Percentiles rank a stretch among this genome's conserved stretches.
These are phyloP conservation scores for Sclerospora graminicola DNA, from an alignment of 352 stramenopile genomes.

Conservation along the genomic window DNA sequence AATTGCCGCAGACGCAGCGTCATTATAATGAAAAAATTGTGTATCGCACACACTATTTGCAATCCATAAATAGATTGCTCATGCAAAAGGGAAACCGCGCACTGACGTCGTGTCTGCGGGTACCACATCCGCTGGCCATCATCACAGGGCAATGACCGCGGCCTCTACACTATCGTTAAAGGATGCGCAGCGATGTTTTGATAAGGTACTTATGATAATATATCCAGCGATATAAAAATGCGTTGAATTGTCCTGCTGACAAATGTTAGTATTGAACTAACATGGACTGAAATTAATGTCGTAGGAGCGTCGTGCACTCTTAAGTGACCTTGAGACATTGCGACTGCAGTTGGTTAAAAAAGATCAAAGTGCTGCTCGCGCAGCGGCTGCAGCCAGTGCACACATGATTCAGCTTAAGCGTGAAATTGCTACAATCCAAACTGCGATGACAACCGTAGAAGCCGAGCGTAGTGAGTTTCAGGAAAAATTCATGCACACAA, in stretches of 20 bases:
- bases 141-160: slow-evolving; percentile 4
- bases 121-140: slow-evolving; percentile 3
- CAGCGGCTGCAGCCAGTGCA: slow-evolving; percentile 37
- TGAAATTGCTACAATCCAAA: slow-evolving; percentile 53
- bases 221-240: not conserved
- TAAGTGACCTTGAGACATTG: slow-evolving; percentile 63
- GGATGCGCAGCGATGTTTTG: slow-evolving; percentile 63
- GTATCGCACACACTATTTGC: not conserved
- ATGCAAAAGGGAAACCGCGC: not conserved
- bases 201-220: slow-evolving; percentile 61
- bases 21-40: slow-evolving; percentile 6
- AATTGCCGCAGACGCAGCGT: slow-evolving; percentile 51
- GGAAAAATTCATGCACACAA: slow-evolving; percentile 57
- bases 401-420: slow-evolving; percentile 71
- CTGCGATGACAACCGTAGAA: too few species aligned
- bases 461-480: too few species aligned
- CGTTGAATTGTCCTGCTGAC: too few species aligned
- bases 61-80: not conserved
- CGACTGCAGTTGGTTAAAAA: slow-evolving; percentile 72
- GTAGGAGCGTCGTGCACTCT: slow-evolving; percentile 52
- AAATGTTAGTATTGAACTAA: slow-evolving; percentile 1
- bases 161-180: slow-evolving; percentile 50
- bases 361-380: slow-evolving; percentile 39
- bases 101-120: slow-evolving; percentile 4
- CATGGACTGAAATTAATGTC: not conserved